Base-by-base conservation (phyloP, 2,329 filamentous ascomycete genomes). In the Epichloe typhina region DNA sequence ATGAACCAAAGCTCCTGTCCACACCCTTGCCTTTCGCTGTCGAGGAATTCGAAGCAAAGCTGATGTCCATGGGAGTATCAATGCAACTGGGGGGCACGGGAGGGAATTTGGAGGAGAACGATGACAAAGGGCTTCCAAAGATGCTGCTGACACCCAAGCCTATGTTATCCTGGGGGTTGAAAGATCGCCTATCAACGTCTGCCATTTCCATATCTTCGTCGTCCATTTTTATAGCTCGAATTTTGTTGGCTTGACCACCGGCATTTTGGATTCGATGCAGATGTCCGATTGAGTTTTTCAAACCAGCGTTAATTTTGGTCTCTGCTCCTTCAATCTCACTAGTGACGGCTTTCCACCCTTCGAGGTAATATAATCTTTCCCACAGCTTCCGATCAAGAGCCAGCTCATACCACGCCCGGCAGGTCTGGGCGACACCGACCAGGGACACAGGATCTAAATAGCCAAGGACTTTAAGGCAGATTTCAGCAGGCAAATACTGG, bases 401-500 rank as follows among this genome's bases (percentile, higher is more conserved):
- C 17, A 93, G 75, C 17, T 79, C 75, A 55, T 90, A 83, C 91
- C 93, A 98, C 55, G 82, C 74, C 45, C 83, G 82, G 37, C 88
- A 96, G 15, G 88, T 82, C 43, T 80, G 77, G 1, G 88, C 88
- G 2, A 90, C 86, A 47, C 79, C 81, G 51, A 97, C 75, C 39
- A 98, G 74, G 0, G 89, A 93, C 31, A 81, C 66, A 1, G 89
- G 85, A 50, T 90, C 86, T 47, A 98, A 82, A 62, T 89, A 93
- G 15, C 85, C 83, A 42, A 98, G 83, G 43, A 97, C 84, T 61
- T 94, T 85, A 43, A 93, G 82, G 54, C 88, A 94, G 59, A 98
- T 86, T 65, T 98, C 93, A 26, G 87, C 82, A 0, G 93, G 93
- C 0, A 98, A 79, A 60, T 88, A 82, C 56, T 80, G 73, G 41